Conservation (phyloP, 2,329 filamentous ascomycete species). For the Dothiorella sarmentorum region DNA sequence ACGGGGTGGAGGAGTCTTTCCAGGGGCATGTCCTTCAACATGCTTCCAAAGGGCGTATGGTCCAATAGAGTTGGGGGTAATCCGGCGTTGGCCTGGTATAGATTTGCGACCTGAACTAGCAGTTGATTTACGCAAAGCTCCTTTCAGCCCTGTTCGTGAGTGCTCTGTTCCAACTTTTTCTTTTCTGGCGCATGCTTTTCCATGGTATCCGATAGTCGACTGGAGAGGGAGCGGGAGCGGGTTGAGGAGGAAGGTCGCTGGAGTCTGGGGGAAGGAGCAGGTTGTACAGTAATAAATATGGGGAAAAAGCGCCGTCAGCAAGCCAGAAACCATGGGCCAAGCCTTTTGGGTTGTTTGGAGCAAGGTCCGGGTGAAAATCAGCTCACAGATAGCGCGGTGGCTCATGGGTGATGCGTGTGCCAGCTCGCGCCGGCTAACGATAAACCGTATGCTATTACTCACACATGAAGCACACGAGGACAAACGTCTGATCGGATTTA, state of each 20-base stretch:
- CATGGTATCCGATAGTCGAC: not conserved
- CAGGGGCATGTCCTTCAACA: not conserved
- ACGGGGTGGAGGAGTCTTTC: not conserved
- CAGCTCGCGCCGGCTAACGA: not conserved
- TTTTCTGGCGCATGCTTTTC: not conserved
- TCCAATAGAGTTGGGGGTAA: not conserved
- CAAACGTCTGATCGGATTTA: constrained; percentile 9
- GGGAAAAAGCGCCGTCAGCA: not conserved
- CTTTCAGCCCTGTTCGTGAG: too few species aligned
- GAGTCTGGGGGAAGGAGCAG: not conserved
- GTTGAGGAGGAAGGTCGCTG: not conserved
- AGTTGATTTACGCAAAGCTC: not conserved
- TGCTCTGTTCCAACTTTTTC: too few species aligned
- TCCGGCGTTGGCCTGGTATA: not conserved
- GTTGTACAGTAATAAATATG: constrained; percentile 6
- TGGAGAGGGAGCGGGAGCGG: not conserved
- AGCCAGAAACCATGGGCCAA: not conserved
- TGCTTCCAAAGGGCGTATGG: not conserved
- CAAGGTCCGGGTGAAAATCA: not conserved
- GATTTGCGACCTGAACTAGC: not conserved
- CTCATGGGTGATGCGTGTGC: not conserved
- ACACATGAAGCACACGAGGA: not conserved
- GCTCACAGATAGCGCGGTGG: constrained; percentile 9
- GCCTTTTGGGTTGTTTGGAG: constrained; percentile 5
- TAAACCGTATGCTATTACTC: constrained; percentile 4